Conservation (phyloP, 306 rosid genomes). For the Lotus japonicus region DNA sequence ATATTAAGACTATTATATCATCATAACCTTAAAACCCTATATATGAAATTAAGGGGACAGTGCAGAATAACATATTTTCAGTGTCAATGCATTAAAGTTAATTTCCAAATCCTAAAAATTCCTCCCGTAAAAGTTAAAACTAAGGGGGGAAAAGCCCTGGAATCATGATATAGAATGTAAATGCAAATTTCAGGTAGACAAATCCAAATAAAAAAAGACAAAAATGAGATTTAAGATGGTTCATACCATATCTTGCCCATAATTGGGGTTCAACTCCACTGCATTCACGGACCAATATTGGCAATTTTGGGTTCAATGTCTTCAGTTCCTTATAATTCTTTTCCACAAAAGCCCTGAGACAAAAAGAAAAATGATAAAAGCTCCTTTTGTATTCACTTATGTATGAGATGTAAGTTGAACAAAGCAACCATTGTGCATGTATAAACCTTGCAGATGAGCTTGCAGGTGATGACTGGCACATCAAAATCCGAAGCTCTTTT, state of each 20-base stretch:
- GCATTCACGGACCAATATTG: conserved; percentile 91
- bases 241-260: conserved; percentile 95
- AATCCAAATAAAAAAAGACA: background rate
- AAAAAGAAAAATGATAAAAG: background rate
- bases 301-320: conserved; percentile 74
- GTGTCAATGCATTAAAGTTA: background rate
- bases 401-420: background rate
- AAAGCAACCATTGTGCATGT: conserved; percentile 4
- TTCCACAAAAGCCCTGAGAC: conserved; percentile 71
- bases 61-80: background rate
- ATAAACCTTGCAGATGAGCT: conserved; percentile 54
- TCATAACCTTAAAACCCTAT: background rate
- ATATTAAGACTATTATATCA: background rate
- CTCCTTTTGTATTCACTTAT: background rate
- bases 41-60: background rate
- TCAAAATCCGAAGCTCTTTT: no score
- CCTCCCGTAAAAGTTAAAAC: no score
- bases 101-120: background rate
- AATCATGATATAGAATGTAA: background rate
- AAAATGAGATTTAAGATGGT: background rate
- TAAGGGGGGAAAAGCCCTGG: background rate
- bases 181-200: background rate
- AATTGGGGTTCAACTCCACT: conserved; percentile 78
- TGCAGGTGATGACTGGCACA: no score
- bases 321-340: conserved; percentile 81